Conservation (phyloP, 129 eudicot species). For the Flaveria ramosissima region DNA sequence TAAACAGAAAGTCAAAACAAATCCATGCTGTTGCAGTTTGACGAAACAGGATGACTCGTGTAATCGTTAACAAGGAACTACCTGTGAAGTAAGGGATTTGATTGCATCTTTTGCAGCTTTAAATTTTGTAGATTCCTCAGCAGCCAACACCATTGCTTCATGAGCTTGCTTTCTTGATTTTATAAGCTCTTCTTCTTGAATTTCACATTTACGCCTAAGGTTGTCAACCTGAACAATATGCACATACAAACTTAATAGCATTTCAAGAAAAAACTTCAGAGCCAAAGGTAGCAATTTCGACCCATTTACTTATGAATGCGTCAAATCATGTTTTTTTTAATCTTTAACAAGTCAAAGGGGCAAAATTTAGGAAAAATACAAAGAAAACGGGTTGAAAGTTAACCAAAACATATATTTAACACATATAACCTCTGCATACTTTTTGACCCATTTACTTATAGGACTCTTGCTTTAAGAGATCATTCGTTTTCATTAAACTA, state of each 20-base stretch:
- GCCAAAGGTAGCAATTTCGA: not conserved
- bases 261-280: not conserved
- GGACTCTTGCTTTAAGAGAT: not conserved
- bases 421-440: too few relatives aligned
- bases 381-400: too few relatives aligned
- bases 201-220: constrained; percentile 66
- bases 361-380: too few relatives aligned
- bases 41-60: not conserved
- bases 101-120: constrained; percentile 95
- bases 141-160: constrained; percentile 71
- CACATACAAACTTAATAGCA: constrained; percentile 1
- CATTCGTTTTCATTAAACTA: too few relatives aligned
- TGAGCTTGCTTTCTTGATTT: constrained; percentile 68
- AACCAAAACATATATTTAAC: too few relatives aligned
- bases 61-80: constrained; percentile 25
- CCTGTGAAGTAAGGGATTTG: constrained; percentile 89
- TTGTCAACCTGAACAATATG: constrained; percentile 64
- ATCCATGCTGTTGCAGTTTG: not conserved
- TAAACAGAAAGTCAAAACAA: not conserved
- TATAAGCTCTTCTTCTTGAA: constrained; percentile 81
- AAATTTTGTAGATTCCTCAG: constrained; percentile 84
- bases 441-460: too few relatives aligned
- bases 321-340: too few relatives aligned
- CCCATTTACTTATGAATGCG: not conserved
- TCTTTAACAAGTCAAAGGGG: too few relatives aligned